Conservation (phyloP, 2,329 filamentous ascomycete genomes). For the Exserohilum rostratum region DNA sequence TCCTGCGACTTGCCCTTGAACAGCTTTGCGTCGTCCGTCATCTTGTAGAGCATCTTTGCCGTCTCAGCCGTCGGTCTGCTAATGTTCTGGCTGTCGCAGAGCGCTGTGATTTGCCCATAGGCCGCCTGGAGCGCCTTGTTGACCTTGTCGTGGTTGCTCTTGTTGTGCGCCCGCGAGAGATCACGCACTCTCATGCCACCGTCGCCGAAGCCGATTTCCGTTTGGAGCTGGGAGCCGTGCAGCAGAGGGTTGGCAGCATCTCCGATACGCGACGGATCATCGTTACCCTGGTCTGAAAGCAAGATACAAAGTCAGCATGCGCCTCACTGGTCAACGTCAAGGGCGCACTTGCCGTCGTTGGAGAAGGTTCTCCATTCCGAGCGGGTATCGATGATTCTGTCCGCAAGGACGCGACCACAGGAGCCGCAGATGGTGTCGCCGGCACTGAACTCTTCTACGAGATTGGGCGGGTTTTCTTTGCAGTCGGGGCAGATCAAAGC, state of each 20-base stretch:
- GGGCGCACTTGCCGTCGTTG: slow-evolving; percentile 69
- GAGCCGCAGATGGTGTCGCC: slow-evolving; percentile 92
- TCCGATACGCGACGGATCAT: slow-evolving; percentile 97
- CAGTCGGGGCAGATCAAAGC: slow-evolving; percentile 87
- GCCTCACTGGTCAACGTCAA: neutral
- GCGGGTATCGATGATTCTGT: slow-evolving; percentile 91
- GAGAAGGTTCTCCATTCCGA: slow-evolving; percentile 99
- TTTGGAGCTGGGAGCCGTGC: slow-evolving; percentile 88
- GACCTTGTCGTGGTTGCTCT: slow-evolving; percentile 78
- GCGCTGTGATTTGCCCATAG: slow-evolving; percentile 83
- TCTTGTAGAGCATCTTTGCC: slow-evolving; percentile 94
- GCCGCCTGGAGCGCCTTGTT: slow-evolving; percentile 82
- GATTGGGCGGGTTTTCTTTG: slow-evolving; percentile 86
- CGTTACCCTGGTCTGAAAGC: slow-evolving; percentile 74
- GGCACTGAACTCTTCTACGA: slow-evolving; percentile 89
- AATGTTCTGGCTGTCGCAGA: slow-evolving; percentile 73
- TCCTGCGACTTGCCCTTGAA: slow-evolving; percentile 97
- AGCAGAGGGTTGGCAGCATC: slow-evolving; percentile 89
- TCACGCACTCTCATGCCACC: slow-evolving; percentile 73
- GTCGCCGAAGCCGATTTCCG: slow-evolving; percentile 83
- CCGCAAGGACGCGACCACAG: slow-evolving; percentile 88
- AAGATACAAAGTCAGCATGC: slow-evolving; percentile 1
- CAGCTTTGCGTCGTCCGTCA: slow-evolving; percentile 87
- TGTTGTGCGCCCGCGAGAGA: slow-evolving; percentile 82
- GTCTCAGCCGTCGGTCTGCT: slow-evolving; percentile 82